These are phyloP conservation scores for Acanthamoeba pearcei DNA, from an alignment of 208 protist genomes.

Conservation along the genomic window DNA sequence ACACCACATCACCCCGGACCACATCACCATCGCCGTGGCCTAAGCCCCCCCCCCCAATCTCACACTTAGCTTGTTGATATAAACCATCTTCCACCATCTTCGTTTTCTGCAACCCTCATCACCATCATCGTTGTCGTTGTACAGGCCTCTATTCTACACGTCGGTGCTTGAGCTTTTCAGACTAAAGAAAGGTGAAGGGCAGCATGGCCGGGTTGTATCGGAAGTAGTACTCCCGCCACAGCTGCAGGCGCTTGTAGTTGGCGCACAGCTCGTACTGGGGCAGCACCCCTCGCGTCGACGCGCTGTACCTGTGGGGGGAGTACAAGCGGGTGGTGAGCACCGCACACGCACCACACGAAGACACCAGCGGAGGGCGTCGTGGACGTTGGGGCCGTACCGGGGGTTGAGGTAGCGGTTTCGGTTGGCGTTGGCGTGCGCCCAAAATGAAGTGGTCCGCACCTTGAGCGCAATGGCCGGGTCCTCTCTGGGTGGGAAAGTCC, in stretches of 20 bases:
- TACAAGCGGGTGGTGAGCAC: background rate
- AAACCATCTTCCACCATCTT: no score
- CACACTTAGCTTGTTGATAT: no score
- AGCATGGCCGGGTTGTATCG: conserved; percentile 28
- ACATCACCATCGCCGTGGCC: conserved; percentile 16
- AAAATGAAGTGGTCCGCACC: conserved; percentile 60
- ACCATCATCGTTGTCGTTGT: background rate
- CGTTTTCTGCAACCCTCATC: background rate
- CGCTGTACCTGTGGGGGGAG: background rate
- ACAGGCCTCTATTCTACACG: background rate
- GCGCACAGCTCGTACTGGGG: conserved; percentile 37
- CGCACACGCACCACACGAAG: background rate
- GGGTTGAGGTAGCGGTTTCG: conserved; percentile 28
- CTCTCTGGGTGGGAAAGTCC: background rate
- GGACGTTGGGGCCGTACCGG: background rate
- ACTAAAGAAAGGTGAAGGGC: conserved; percentile 14
- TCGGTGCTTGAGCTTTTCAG: no score
- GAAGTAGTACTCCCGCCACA: conserved; percentile 69
- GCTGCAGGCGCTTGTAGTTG: conserved; percentile 47
- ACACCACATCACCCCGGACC: background rate
- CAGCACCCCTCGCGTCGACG: background rate
- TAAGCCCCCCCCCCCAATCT: background rate
- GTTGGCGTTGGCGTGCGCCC: conserved; percentile 22
- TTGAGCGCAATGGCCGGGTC: conserved; percentile 1
- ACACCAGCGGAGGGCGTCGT: background rate